Evolutionary conservation across 2,329 filamentous ascomycete genomes (phyloP), one percentile per base, ranked within the genome.

Genomic region (Aspergillus sp.): DNA sequence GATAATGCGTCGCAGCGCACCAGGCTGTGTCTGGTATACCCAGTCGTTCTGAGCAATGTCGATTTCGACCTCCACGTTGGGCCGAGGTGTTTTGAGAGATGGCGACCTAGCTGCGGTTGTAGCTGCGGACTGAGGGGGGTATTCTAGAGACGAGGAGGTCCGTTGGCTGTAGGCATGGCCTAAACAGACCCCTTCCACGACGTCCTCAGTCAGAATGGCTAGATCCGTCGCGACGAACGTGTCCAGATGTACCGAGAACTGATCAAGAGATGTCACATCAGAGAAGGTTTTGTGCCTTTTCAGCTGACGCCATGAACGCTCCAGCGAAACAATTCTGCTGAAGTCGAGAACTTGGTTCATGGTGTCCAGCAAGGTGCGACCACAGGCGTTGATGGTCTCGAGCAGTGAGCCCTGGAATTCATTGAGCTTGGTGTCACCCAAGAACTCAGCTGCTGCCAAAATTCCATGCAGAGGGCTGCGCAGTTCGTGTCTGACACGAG

Each of bases 1-100:
- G 45, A 86, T 75, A 43, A 86, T 78, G 7, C 82, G 74, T 45
- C 77, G 71, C 55, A 79, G 68, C 2, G 77, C 78, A 0, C 84
- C 83, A 0, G 81, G 77, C 44, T 85, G 78, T 2, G 80, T 78
- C 3, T 77, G 71, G 59, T 83, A 84, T 1, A 70, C 66, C 81
- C 84, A 86, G 48, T 73, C 55, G 19, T 72, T 52, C 63, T 70
- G 74, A 2, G 79, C 75, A 11, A 85, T 77, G 56, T 84, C 77
- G 5, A 84, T 64, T 20, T 81, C 70, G 19, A 85, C 74, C 4
- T 75, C 76, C 1, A 82, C 66, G 16, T n/a, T 42, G 38, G 41
- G 60, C 21, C 13, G 50, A 45, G 16, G 38, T 40, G 5, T 34
- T 17, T 19, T 19, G 40, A 13, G 40, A 17, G 34, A 16, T 49